phyloP scores from a whole-genome alignment of 2,329 filamentous ascomycete species.

The Pyrenophora tritici-repentis region DNA sequence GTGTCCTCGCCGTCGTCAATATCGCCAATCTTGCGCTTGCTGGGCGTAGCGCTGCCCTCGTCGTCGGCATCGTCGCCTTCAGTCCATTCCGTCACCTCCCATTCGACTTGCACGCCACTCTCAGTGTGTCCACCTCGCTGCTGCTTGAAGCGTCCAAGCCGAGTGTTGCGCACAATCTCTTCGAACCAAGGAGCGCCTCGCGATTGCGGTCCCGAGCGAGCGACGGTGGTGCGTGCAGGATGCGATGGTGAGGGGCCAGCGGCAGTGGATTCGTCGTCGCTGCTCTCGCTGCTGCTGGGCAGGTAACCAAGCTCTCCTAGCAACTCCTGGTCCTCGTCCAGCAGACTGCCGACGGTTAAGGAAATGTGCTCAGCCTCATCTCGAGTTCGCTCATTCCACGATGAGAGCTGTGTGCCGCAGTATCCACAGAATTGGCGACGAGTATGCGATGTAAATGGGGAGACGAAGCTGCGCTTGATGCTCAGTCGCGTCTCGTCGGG shows the following conservation, averaged over 20 bases:
- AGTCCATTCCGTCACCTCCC: conserved; percentile 77
- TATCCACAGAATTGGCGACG: conserved; percentile 88
- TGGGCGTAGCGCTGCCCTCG: conserved; percentile 30
- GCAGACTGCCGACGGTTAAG: conserved; percentile 78
- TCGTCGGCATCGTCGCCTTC: conserved; percentile 48
- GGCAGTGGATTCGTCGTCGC: conserved; percentile 32
- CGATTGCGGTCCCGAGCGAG: conserved; percentile 31
- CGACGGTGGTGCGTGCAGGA: conserved; percentile 17
- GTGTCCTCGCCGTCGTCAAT: conserved; percentile 37
- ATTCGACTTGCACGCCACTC: conserved; percentile 71
- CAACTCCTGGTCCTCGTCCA: conserved; percentile 70
- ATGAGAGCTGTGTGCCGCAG: conserved; percentile 83
- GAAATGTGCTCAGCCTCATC: conserved; percentile 78
- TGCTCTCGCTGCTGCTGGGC: conserved; percentile 45
- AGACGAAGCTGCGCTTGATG: conserved; percentile 54
- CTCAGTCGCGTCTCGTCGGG: conserved; percentile 67
- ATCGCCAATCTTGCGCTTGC: conserved; percentile 45
- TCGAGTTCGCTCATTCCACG: conserved; percentile 76
- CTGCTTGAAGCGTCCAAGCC: conserved; percentile 69
- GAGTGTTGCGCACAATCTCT: conserved; percentile 75
- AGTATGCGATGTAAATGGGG: conserved; percentile 54
- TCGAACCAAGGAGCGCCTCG: conserved; percentile 85
- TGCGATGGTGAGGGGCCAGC: conserved; percentile 19
- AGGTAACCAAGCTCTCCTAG: conserved; percentile 78
- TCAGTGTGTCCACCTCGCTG: conserved; percentile 66